A percentile compares a stretch with the other conserved stretches of the same genome.
Evolutionary conservation across 768 basidiomycete genomes (phyloP).

Genomic region (Megacollybia marginata): DNA sequence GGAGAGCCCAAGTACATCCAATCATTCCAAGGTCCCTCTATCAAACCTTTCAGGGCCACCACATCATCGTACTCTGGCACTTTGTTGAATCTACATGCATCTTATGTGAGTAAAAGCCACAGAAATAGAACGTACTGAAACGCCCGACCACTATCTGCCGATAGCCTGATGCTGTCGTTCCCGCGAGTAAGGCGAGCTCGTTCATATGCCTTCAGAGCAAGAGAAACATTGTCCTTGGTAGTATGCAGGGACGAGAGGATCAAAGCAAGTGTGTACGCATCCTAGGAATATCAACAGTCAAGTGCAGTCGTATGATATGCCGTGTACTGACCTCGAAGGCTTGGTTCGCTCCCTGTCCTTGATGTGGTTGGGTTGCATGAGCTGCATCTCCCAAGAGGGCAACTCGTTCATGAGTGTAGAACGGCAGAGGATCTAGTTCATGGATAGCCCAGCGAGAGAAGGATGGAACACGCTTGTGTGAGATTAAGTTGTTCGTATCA

Average conservation of each 20-base stretch:
- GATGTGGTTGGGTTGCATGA: neutral
- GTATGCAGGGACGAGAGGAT: neutral
- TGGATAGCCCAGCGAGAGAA: constrained; percentile 61
- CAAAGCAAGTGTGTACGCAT: neutral
- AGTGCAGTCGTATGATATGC: neutral
- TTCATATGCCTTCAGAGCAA: neutral
- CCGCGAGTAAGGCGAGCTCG: neutral
- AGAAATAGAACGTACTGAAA: neutral
- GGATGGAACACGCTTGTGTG: constrained; percentile 45
- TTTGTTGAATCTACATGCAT: neutral
- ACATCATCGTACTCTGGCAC: neutral
- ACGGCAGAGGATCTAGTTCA: constrained; percentile 40
- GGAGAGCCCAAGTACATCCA: neutral
- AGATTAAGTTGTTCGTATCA: constrained; percentile 49
- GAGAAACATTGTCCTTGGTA: neutral
- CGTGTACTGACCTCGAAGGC: neutral
- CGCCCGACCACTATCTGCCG: neutral
- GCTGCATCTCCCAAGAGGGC: constrained; percentile 44
- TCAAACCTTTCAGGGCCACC: neutral
- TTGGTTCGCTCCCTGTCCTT: neutral
- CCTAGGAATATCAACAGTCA: neutral
- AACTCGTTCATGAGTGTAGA: constrained; percentile 42
- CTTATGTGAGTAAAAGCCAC: too few species aligned
- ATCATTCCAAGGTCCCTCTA: neutral
- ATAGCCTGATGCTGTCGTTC: neutral